A percentile compares a stretch with the other conserved stretches of the same genome.
Conservation (phyloP, 2,329 filamentous ascomycete genomes). For the Tolypocladium ophioglossoides region DNA sequence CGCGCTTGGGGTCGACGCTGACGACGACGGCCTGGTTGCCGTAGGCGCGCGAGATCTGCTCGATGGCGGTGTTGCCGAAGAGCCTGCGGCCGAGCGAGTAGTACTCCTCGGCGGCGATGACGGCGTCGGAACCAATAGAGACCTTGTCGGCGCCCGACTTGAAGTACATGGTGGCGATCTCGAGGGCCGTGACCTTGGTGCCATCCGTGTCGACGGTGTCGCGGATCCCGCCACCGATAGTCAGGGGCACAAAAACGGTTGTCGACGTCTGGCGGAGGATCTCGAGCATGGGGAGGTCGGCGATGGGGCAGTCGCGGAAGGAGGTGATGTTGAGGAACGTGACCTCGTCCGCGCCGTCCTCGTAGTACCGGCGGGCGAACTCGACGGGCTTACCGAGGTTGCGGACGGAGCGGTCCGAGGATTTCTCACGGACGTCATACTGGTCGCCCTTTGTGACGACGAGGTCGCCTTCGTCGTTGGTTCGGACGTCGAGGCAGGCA, state of each 20-base stretch:
- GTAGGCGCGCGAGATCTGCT: slow-evolving; percentile 88
- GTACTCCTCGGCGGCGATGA: slow-evolving; percentile 86
- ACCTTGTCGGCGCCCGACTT: slow-evolving; percentile 95
- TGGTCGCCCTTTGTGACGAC: slow-evolving; percentile 98
- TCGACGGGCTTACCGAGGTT: slow-evolving; percentile 97
- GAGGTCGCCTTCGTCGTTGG: slow-evolving; percentile 88
- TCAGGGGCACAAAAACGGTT: slow-evolving; percentile 92
- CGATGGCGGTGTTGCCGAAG: slow-evolving; percentile 79
- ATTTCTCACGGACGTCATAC: slow-evolving; percentile 94
- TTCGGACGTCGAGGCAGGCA: slow-evolving; percentile 88
- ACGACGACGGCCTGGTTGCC: slow-evolving; percentile 96
- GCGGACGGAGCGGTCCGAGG: slow-evolving; percentile 53
- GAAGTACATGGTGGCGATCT: slow-evolving; percentile 96
- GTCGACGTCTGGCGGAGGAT: slow-evolving; percentile 76
- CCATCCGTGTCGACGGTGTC: slow-evolving; percentile 87
- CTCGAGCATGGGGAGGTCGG: slow-evolving; percentile 92
- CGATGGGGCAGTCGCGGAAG: slow-evolving; percentile 89
- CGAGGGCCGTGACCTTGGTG: slow-evolving; percentile 74
- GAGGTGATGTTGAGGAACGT: slow-evolving; percentile 98
- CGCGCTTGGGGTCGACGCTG: slow-evolving; percentile 83
- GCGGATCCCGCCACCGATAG: slow-evolving; percentile 88
- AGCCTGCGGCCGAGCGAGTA: slow-evolving; percentile 59
- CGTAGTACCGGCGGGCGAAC: slow-evolving; percentile 87
- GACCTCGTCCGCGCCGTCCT: slow-evolving; percentile 91
- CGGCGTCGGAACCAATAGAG: slow-evolving; percentile 90